These are phyloP conservation scores for Ceratocystis smalleyi DNA, from an alignment of 2,329 filamentous ascomycete species.

Conservation along the genomic window DNA sequence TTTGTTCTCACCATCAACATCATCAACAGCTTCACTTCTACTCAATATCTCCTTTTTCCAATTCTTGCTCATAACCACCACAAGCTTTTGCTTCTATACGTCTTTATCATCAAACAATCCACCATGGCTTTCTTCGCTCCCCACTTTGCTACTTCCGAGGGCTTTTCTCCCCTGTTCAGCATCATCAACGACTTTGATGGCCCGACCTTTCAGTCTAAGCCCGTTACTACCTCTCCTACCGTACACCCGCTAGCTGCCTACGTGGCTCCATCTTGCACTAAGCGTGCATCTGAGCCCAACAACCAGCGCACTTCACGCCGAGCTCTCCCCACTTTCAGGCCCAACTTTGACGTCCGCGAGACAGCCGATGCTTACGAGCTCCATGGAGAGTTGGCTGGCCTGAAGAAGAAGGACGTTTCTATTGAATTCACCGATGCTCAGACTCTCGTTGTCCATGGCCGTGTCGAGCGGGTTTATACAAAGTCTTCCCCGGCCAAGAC, in stretches of 20 bases:
- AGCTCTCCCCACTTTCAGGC: slow-evolving; percentile 45
- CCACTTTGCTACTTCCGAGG: slow-evolving; percentile 34
- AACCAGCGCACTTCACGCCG: slow-evolving; percentile 15
- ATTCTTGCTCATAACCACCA: background rate
- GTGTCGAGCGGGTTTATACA: slow-evolving; percentile 47
- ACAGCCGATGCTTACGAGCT: slow-evolving; percentile 54
- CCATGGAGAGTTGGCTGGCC: slow-evolving; percentile 63
- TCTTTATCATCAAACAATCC: slow-evolving; percentile 19
- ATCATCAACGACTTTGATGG: slow-evolving; percentile 47
- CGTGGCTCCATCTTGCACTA: background rate
- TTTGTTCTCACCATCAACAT: slow-evolving; percentile 8
- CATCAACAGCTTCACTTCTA: slow-evolving; percentile 9
- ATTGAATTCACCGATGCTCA: slow-evolving; percentile 68
- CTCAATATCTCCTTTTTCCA: background rate
- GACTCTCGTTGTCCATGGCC: slow-evolving; percentile 56
- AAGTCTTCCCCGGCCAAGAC: slow-evolving; percentile 21
- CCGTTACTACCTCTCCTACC: background rate
- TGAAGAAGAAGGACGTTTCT: slow-evolving; percentile 56
- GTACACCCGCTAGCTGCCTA: background rate
- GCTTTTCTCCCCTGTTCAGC: slow-evolving; percentile 46
- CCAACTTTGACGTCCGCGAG: slow-evolving; percentile 67
- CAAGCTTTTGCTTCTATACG: background rate
- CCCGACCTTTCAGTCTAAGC: slow-evolving; percentile 31
- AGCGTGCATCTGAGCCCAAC: background rate
- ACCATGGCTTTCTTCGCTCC: slow-evolving; percentile 48